phyloP scores from a whole-genome alignment of 208 protist species.

The Acanthamoeba healyi region DNA sequence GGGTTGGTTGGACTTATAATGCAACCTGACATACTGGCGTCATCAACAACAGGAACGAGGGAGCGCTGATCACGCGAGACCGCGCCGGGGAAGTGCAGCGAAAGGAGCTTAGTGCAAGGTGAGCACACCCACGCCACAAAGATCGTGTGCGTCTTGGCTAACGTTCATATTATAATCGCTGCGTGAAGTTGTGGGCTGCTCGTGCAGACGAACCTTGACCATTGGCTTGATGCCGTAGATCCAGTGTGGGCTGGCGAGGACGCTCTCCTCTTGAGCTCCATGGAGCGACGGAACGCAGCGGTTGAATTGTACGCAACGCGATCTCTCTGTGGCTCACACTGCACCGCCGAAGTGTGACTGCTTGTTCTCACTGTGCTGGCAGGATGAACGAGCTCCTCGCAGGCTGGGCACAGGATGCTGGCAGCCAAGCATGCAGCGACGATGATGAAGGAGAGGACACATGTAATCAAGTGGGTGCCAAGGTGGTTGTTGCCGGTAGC shows the following conservation, averaged over 20 bases:
- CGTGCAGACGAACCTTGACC: slow-evolving; percentile 51
- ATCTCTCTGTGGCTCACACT: neutral
- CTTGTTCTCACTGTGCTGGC: neutral
- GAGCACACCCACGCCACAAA: no score
- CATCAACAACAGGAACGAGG: slow-evolving; percentile 28
- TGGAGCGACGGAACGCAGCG: slow-evolving; percentile 9
- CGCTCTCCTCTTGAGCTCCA: neutral
- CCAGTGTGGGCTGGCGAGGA: neutral
- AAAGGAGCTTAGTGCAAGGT: neutral
- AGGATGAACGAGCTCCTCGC: neutral
- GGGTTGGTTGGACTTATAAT: neutral
- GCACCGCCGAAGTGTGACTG: no score
- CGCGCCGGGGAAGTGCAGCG: neutral
- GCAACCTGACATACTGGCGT: no score
- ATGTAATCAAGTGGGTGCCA: neutral
- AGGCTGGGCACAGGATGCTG: neutral
- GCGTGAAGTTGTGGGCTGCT: neutral
- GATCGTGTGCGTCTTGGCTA: neutral
- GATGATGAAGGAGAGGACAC: neutral
- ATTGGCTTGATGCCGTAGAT: slow-evolving; percentile 28
- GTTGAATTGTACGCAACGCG: neutral
- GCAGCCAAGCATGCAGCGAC: no score
- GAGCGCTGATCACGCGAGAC: slow-evolving; percentile 8
- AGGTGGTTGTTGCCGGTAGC: neutral
- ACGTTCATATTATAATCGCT: neutral